Conservation (phyloP, 1,139 yeast species). For the Debaryomyces sp. region DNA sequence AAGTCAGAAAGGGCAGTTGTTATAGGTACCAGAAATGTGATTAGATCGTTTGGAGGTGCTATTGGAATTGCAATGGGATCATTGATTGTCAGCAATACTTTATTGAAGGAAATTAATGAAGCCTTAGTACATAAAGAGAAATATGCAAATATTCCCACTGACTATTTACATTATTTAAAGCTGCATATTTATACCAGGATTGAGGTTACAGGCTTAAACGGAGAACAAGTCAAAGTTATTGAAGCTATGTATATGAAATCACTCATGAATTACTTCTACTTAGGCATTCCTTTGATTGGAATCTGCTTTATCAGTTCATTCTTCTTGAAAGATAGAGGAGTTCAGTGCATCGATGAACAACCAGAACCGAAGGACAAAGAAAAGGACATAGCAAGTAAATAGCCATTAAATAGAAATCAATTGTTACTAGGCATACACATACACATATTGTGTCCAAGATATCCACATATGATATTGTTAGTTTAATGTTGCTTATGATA, state of each 20-base stretch:
- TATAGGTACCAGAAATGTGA: constrained; percentile 54
- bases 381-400: background rate
- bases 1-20: constrained; percentile 58
- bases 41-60: constrained; percentile 59
- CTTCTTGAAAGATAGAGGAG: constrained; percentile 46
- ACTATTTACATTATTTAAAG: constrained; percentile 25
- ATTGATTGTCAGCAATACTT: constrained; percentile 43
- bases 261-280: constrained; percentile 40
- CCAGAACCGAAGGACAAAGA: constrained; percentile 15
- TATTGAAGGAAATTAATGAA: constrained; percentile 26
- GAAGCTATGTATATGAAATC: constrained; percentile 38
- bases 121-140: background rate
- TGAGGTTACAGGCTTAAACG: constrained; percentile 26
- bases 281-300: constrained; percentile 46
- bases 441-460: background rate
- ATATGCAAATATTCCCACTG: constrained; percentile 14
- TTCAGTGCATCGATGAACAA: constrained; percentile 42
- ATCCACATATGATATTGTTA: background rate
- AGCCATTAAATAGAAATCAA: background rate
- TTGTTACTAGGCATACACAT: background rate
- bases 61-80: constrained; percentile 46
- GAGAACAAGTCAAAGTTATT: constrained; percentile 28
- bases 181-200: constrained; percentile 35
- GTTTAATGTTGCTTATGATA: background rate
- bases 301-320: constrained; percentile 38